Base-by-base conservation (phyloP, 1,139 yeast species). In the Taphrina deformans region DNA sequence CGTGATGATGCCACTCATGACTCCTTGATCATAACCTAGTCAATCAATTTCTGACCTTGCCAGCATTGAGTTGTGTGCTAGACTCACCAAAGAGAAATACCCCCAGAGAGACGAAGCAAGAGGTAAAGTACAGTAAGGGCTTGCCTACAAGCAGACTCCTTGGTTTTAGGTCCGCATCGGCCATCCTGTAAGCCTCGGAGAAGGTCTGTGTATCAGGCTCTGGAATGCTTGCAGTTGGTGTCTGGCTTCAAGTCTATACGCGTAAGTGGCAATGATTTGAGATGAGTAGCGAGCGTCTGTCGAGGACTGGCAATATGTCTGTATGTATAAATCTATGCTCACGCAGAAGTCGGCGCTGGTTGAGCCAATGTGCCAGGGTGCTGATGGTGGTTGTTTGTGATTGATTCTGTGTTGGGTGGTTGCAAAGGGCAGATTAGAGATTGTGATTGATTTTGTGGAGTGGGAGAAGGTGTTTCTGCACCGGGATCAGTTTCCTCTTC, bases 61-160 rank as follows among this genome's bases (percentile, higher is more conserved):
- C n/a, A n/a, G n/a, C n/a, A n/a, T n/a, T n/a, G n/a, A n/a, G n/a
- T n/a, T n/a, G n/a, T n/a, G n/a, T n/a, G 29, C 5, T 7, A 16
- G 23, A 14, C 53, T 10, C 9, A 48, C 96, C 97, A 74, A 89
- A 90, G 38, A 90, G 79, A 66, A 90, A 86, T 14, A 90, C 96
- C 64, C 96, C 95, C 6, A 89, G 78, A 38, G 92, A 85, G 23
- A 89, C 96, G 75, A 89, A 89, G 10, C 87, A 85, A 1, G 92
- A 84, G 1, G 96, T 89, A 76, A 89, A 87, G 74, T 89, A 89
- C 29, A 77, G 72, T 69, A 77, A 70, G 44, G 76, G 75, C 68
- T 74, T 73, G 61, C 79, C 79, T 3, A 75, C 73, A 24, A 59
- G 56, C 16, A 35, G 26, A 9, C 56, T 31, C n/a, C 35, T 41